Conservation (phyloP, 257 asterid species). For the Echium plantagineum region DNA sequence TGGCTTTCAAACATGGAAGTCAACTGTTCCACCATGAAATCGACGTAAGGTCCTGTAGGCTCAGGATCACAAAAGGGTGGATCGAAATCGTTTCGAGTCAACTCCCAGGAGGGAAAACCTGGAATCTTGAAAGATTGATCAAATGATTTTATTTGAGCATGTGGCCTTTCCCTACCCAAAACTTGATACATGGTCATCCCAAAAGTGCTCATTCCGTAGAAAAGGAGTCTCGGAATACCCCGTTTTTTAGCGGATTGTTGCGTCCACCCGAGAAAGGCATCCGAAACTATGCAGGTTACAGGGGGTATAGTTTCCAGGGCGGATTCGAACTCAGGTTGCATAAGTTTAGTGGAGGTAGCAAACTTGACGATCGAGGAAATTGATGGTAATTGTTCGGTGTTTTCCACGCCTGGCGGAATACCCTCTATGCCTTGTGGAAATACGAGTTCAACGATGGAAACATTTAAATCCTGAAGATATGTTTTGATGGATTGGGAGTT, state of each 20-base stretch:
- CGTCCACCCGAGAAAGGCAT: conserved; percentile 54
- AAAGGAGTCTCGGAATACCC: conserved; percentile 37
- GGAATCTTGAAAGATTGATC: conserved; percentile 35
- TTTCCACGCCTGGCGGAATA: conserved; percentile 55
- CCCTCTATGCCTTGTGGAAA: conserved; percentile 42
- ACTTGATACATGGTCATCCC: conserved; percentile 28
- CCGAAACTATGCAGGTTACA: conserved; percentile 47
- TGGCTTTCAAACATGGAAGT: conserved; percentile 28
- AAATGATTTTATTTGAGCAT: conserved; percentile 14
- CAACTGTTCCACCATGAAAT: conserved; percentile 34
- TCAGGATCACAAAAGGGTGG: conserved; percentile 36
- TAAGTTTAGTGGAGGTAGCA: conserved; percentile 29
- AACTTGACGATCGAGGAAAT: conserved; percentile 25
- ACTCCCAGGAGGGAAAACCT: conserved; percentile 24
- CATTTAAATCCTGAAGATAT: conserved; percentile 17
- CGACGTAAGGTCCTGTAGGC: conserved; percentile 41
- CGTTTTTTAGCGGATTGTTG: conserved; percentile 30
- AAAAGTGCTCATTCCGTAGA: conserved; percentile 47
- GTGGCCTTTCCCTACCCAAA: conserved; percentile 31
- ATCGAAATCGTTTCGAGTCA: conserved; percentile 50
- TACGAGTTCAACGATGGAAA: conserved; percentile 40
- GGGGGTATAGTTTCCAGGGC: conserved; percentile 15
- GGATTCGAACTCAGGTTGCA: conserved; percentile 32
- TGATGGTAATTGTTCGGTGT: conserved; percentile 47
- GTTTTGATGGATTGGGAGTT: conserved; percentile 36